Conservation (phyloP, 2,329 filamentous ascomycete genomes). For the Fusarium sacchari region DNA sequence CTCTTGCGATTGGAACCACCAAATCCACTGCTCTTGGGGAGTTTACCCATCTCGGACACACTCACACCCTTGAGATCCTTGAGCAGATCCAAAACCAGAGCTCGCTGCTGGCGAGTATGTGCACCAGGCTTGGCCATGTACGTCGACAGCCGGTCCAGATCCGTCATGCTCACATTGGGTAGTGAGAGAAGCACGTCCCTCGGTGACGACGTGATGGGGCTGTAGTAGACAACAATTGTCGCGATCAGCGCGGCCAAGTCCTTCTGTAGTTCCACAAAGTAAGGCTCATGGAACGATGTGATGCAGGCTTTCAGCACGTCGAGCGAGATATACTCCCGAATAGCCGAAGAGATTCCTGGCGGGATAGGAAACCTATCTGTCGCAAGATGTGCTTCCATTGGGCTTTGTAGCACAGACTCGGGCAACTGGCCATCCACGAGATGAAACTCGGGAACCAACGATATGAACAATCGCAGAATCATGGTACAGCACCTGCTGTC, state of each 20-base stretch:
- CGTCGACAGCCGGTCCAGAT: slow-evolving; percentile 72
- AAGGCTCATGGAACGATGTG: slow-evolving; percentile 90
- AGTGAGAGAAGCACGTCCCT: slow-evolving; percentile 80
- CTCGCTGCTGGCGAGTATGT: slow-evolving; percentile 80
- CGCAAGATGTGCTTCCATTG: slow-evolving; percentile 43
- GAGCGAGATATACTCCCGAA: slow-evolving; percentile 89
- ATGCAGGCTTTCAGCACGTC: slow-evolving; percentile 92
- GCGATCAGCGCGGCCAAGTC: slow-evolving; percentile 91
- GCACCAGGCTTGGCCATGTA: slow-evolving; percentile 67
- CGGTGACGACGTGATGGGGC: slow-evolving; percentile 74
- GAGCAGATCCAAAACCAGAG: slow-evolving; percentile 83
- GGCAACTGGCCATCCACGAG: slow-evolving; percentile 54
- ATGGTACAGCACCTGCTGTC: slow-evolving; percentile 89
- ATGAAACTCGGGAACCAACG: slow-evolving; percentile 84
- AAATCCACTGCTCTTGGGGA: slow-evolving; percentile 65
- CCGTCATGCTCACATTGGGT: slow-evolving; percentile 76
- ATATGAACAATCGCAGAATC: slow-evolving; percentile 86
- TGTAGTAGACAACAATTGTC: slow-evolving; percentile 82
- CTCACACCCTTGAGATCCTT: slow-evolving; percentile 89
- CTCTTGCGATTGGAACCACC: slow-evolving; percentile 43
- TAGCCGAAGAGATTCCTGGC: slow-evolving; percentile 67
- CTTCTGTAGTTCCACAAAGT: slow-evolving; percentile 96
- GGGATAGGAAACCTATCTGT: slow-evolving; percentile 60
- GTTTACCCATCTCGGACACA: slow-evolving; percentile 91
- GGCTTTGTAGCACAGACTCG: slow-evolving; percentile 37